phyloP scores from a whole-genome alignment of 2,329 filamentous ascomycete genomes.

The Neofusicoccum cordaticola region DNA sequence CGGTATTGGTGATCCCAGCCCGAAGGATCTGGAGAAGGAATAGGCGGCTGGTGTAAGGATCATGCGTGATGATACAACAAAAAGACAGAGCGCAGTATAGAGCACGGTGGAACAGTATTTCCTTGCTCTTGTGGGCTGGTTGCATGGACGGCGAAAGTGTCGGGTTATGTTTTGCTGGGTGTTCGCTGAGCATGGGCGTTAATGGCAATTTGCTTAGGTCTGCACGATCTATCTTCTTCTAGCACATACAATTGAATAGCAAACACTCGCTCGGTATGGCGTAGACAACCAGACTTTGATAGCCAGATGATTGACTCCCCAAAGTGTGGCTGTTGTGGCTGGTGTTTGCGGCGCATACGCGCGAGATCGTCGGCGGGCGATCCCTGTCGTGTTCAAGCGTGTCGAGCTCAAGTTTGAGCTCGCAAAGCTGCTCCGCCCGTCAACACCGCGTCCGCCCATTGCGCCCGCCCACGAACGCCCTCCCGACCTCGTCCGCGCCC shows the following conservation, averaged over 20 bases:
- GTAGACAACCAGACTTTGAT: not conserved
- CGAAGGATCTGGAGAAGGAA: conserved; percentile 92
- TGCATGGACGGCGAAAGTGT: conserved; percentile 8
- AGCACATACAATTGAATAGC: not conserved
- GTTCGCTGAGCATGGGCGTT: conserved; percentile 14
- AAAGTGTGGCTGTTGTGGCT: not conserved
- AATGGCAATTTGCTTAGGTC: not conserved
- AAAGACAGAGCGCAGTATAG: not conserved
- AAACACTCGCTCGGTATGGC: not conserved
- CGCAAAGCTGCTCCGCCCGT: conserved; percentile 8
- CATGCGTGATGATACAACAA: not conserved
- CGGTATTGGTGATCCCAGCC: conserved; percentile 90
- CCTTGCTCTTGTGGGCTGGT: not conserved
- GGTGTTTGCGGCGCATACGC: conserved; percentile 9
- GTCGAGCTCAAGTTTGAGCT: conserved; percentile 14
- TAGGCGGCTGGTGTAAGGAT: conserved; percentile 25
- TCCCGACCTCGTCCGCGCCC: not conserved
- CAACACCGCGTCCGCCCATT: conserved; percentile 13
- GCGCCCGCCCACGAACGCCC: not conserved
- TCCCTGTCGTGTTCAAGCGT: conserved; percentile 16
- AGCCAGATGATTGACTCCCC: not conserved
- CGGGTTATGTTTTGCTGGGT: not conserved
- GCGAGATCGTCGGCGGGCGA: not conserved
- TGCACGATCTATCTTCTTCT: not conserved
- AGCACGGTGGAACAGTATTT: not conserved